Evolutionary conservation across 2,329 filamentous ascomycete genomes (phyloP).

Genomic region (Canariomyces notabilis): DNA sequence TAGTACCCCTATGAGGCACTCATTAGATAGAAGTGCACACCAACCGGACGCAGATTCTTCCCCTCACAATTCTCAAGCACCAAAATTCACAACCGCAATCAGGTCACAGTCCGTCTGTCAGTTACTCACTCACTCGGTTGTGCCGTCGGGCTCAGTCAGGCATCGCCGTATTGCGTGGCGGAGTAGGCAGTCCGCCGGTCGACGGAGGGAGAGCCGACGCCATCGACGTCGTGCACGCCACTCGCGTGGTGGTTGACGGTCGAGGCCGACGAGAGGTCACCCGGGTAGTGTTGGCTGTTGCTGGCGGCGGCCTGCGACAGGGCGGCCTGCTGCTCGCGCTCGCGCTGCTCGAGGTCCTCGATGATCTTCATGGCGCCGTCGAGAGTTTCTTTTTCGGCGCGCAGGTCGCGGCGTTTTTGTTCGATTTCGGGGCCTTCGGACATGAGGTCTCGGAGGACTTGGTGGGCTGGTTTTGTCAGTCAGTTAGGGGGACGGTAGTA

Average conservation of each 20-base stretch:
- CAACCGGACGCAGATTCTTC: no score
- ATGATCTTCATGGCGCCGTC: conserved; percentile 28
- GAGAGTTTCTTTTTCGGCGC: conserved; percentile 20
- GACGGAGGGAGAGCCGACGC: background rate
- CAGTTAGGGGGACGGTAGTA: background rate
- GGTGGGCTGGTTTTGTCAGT: conserved; percentile 8
- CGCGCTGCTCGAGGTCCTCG: conserved; percentile 21
- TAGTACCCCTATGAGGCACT: no score
- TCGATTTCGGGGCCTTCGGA: conserved; percentile 23
- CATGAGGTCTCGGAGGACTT: conserved; percentile 21
- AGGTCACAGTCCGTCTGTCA: no score
- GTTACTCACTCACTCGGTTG: no score
- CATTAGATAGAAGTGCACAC: no score
- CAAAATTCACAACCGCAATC: no score
- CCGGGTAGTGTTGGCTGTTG: no score
- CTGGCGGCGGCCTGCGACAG: background rate
- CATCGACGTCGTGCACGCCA: conserved; percentile 6
- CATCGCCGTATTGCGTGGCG: conserved; percentile 11
- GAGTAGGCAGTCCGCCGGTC: conserved; percentile 7
- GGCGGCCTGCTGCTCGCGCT: conserved; percentile 6
- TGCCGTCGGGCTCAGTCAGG: no score
- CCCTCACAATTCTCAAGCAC: no score
- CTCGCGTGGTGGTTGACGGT: no score
- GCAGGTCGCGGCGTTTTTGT: conserved; percentile 17
- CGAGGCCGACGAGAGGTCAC: no score